Base-by-base conservation (phyloP, 805 yeast genomes). In the Ogataea allantospora region DNA sequence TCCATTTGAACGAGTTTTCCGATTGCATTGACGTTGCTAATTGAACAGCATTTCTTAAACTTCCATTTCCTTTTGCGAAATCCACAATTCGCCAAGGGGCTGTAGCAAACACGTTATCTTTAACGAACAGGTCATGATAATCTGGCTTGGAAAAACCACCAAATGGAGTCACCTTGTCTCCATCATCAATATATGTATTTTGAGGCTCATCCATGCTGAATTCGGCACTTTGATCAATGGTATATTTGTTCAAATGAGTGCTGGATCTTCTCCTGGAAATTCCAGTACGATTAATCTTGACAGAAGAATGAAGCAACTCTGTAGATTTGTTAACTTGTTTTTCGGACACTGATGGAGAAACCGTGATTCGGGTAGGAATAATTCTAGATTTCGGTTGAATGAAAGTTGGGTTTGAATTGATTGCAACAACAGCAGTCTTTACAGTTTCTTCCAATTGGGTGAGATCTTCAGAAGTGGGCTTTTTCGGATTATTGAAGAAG, bases 51-150 rank as follows among this genome's bases (percentile, higher is more conserved):
- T 93, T 91, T 44, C 77, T 76, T 52, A 93, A 71, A 7, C 96
- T 93, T 21, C 89, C 95, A 55, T 93, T 93, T 6, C 97, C 96
- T 47, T 79, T 79, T 6, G 64, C 70, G 27, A 79, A 75, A n/a
- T 73, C 73, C 2, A 78, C 81, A 18, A 89, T 77, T 27, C 70
- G 66, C 95, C 95, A 88, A 4, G 86, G 83, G 5, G 87, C 78
- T 9, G 66, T 63, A 31, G 71, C 75, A 55, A 77, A 78, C 11
- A 77, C 60, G 40, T 69, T 70, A n/a, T 62, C 54, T 25, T 67
- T 65, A 34, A 62, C 55, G 9, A 78, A 60, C n/a, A 71, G 64
- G 13, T 64, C 63, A 34, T 73, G 70, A 31, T 77, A 65, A 36
- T 75, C 76, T 16, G 82, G 80, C 40, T 70, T 73, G 0, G 91